phyloP scores from a whole-genome alignment of 345 rosid genomes.

The Laguncularia racemosa region DNA sequence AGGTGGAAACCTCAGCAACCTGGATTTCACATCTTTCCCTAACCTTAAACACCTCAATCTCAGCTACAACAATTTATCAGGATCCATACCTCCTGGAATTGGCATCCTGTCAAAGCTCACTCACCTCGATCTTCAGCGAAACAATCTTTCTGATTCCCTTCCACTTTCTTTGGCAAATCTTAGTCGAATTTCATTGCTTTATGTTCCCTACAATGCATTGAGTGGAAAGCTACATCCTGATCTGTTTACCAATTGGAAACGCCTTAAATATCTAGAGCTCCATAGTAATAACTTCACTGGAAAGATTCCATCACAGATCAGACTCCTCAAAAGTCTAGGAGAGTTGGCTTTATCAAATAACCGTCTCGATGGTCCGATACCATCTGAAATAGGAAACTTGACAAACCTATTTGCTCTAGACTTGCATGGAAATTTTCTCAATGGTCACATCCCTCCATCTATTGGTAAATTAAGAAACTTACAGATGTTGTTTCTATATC shows the following conservation, averaged over 20 bases:
- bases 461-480: constrained; percentile 15
- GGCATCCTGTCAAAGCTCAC: not conserved
- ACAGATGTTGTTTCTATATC: constrained; percentile 2
- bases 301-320: not conserved
- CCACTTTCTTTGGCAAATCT: not conserved
- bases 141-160: not conserved
- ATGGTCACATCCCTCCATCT: constrained; percentile 8
- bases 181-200: not conserved
- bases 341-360: constrained; percentile 5
- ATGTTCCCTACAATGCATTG: not conserved
- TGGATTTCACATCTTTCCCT: not conserved
- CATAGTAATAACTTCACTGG: not conserved
- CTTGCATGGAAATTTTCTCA: constrained; percentile 6
- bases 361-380: constrained; percentile 9
- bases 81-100: not conserved
- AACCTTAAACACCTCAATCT: not conserved
- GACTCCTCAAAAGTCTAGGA: not conserved
- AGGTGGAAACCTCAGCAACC: no score
- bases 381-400: constrained; percentile 8
- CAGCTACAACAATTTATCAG: not conserved
- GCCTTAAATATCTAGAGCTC: not conserved
- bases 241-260: not conserved
- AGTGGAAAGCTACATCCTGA: not conserved
- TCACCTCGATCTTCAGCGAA: not conserved
- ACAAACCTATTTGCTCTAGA: constrained; percentile 2